phyloP scores from a whole-genome alignment of 345 rosid genomes.

The Citrus hindsii region DNA sequence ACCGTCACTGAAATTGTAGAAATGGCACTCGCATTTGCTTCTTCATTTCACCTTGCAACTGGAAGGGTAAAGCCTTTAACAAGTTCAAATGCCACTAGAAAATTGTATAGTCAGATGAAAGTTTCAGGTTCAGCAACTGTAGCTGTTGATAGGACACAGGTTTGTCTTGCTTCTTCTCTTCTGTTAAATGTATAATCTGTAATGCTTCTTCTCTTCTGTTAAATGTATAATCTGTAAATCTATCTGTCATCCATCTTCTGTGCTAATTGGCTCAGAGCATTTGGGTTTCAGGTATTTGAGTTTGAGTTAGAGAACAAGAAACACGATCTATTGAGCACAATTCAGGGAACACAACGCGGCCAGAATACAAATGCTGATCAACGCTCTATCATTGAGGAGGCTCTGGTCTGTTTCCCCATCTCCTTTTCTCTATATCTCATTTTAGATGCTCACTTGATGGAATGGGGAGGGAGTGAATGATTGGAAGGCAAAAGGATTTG shows the following conservation, averaged over 20 bases:
- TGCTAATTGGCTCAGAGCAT: slow-evolving; percentile 4
- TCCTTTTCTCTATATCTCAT: not conserved
- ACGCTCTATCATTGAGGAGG: slow-evolving; percentile 76
- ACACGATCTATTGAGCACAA: slow-evolving; percentile 58
- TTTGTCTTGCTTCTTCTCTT: slow-evolving; percentile 25
- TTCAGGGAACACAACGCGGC: slow-evolving; percentile 77
- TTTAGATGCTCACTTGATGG: not conserved
- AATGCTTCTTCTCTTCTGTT: slow-evolving; percentile 9
- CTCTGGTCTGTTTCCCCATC: slow-evolving; percentile 46
- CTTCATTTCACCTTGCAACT: slow-evolving; percentile 29
- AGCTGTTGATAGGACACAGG: slow-evolving; percentile 37
- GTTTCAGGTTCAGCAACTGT: slow-evolving; percentile 40
- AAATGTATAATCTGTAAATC: not conserved
- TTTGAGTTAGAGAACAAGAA: slow-evolving; percentile 63
- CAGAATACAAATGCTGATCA: slow-evolving; percentile 61
- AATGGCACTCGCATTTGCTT: slow-evolving; percentile 45
- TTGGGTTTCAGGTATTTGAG: slow-evolving; percentile 45
- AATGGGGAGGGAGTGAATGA: not conserved
- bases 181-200: not conserved
- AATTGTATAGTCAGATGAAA: slow-evolving; percentile 20
- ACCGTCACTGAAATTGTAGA: slow-evolving; percentile 9
- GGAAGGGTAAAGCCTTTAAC: slow-evolving; percentile 22
- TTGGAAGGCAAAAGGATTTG: not conserved
- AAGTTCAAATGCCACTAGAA: slow-evolving; percentile 18
- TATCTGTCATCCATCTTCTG: not conserved